Evolutionary conservation across 1,284 basidiomycete genomes (phyloP).

Genomic region (Fomitopsis schrenkii): DNA sequence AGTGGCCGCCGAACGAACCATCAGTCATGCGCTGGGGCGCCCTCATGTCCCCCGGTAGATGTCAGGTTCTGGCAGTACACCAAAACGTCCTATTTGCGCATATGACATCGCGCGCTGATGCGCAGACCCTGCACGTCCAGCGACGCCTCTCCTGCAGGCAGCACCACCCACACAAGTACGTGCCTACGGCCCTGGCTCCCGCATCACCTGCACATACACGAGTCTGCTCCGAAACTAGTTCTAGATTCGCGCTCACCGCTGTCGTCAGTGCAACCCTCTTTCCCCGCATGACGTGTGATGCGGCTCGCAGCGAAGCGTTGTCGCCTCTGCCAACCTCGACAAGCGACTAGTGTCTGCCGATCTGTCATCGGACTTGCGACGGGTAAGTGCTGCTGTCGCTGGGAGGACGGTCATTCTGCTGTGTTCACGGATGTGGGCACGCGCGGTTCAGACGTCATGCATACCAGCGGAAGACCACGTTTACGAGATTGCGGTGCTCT

Average conservation of each 20-base stretch:
- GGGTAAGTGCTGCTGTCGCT: too few relatives aligned
- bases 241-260: background rate
- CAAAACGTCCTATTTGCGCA: background rate
- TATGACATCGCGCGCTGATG: slow-evolving; percentile 1
- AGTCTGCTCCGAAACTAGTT: too few relatives aligned
- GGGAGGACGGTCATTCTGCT: too few relatives aligned
- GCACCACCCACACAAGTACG: background rate
- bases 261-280: background rate
- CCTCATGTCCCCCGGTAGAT: background rate
- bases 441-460: too few relatives aligned
- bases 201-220: background rate
- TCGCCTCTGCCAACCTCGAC: background rate
- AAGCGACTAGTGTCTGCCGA: background rate
- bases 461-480: too few relatives aligned
- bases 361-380: background rate
- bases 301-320: background rate
- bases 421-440: too few relatives aligned
- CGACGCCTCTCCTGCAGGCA: background rate
- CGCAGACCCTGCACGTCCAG: background rate
- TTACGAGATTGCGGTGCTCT: too few relatives aligned
- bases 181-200: background rate
- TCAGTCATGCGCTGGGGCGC: background rate
- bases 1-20: background rate
- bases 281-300: slow-evolving; percentile 1
- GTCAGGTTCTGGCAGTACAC: background rate